Evolutionary conservation across 208 protist species (phyloP), one percentile per base, ranked within the genome.

Genomic region (Leptomonas seymouri): DNA sequence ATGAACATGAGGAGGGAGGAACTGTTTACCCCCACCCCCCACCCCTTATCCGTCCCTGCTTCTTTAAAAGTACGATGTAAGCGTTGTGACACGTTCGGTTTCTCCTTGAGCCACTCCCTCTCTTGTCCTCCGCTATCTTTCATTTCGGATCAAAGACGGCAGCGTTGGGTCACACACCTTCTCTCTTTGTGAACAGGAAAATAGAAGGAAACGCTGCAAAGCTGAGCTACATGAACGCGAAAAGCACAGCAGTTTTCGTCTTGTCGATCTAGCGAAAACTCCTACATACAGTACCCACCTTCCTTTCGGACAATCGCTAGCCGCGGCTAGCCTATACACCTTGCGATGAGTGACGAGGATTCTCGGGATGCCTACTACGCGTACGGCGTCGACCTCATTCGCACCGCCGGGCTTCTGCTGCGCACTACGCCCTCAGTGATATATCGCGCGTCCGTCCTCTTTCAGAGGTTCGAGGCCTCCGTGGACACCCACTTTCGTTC

Each of bases 321-420:
- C 7, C 34, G 34, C 34, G 3, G 34, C 34, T 39, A 39, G 34
- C 51, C 20, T 27, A 53, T 53, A 27, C 48, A 12, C 39, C 1
- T 4, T 41, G 25, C 21, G 20, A 86, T 82, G 71, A 51, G 53
- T 5, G 64, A 83, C 58, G 31, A 68, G 12, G 74, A 58, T 16
- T 78, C 78, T 9, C 68, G 73, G 3, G 48, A 76, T 5, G 77
- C 72, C 39, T 93, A 91, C 75, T 69, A 51, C 51, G 80, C 82
- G 6, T 94, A 96, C 57, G 87, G 85, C 18, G 87, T 81, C 1
- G 91, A 96, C 60, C 74, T 96, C 20, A 89, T 94, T 50, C 85
- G 91, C 18, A 93, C 85, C 0, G 81, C 65, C 5, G 86, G 89
- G 34, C 48, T 87, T 23, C 61, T 94, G 18, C 48, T 93, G 21